A percentile compares a stretch with the other conserved stretches of the same genome.
These are phyloP conservation scores for Microcyclosporella mali DNA, from an alignment of 2,329 filamentous ascomycete genomes.

Conservation along the genomic window DNA sequence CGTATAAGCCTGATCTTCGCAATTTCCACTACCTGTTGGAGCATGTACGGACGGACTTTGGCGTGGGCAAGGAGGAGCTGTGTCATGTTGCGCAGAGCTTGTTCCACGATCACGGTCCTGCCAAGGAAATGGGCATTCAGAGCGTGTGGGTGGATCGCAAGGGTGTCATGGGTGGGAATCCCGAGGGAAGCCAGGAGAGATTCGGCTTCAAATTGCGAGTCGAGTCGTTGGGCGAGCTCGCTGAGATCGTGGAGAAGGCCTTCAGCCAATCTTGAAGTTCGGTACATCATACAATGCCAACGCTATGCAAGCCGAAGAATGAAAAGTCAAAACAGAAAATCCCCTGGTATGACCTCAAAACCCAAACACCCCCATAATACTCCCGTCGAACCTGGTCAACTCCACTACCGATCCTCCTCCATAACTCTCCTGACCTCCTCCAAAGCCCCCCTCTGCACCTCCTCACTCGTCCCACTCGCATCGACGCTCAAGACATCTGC, in stretches of 20 bases:
- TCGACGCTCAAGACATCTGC: slow-evolving; percentile 42
- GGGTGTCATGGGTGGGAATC: slow-evolving; percentile 42
- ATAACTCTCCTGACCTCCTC: slow-evolving; percentile 36
- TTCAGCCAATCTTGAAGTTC: slow-evolving; percentile 13
- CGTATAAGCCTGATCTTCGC: slow-evolving; percentile 59
- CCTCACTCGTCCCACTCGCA: slow-evolving; percentile 36
- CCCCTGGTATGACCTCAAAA: not conserved
- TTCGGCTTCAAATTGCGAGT: slow-evolving; percentile 58
- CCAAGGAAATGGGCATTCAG: slow-evolving; percentile 53
- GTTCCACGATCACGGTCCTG: slow-evolving; percentile 61
- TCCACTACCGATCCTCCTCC: slow-evolving; percentile 11
- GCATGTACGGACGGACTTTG: slow-evolving; percentile 49
- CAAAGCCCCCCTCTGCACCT: slow-evolving; percentile 37
- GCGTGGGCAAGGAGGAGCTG: slow-evolving; percentile 51
- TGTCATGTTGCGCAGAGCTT: slow-evolving; percentile 65
- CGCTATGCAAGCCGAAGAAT: not conserved
- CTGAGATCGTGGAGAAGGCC: slow-evolving; percentile 47
- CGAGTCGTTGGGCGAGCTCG: slow-evolving; percentile 55
- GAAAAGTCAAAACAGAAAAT: not conserved
- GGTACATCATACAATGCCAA: not conserved
- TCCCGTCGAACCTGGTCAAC: too few relatives aligned
- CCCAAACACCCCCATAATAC: too few relatives aligned
- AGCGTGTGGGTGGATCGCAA: slow-evolving; percentile 61
- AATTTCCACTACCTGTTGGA: slow-evolving; percentile 64
- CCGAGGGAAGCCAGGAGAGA: slow-evolving; percentile 31